Base-by-base conservation (phyloP, 1,139 yeast genomes). In the Candida sanyaensis region DNA sequence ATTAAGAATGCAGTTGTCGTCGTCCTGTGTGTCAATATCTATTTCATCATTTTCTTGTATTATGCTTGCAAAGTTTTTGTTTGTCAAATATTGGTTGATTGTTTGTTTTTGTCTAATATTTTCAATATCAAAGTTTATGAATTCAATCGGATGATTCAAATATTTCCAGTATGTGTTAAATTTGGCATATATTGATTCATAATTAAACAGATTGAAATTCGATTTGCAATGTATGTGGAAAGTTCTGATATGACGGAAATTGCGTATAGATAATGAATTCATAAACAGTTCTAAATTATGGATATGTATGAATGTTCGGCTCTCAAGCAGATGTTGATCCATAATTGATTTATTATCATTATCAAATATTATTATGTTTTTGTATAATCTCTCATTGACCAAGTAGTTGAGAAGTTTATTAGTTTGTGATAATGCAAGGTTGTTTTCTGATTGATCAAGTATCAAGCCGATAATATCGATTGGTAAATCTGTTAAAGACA, bases 31-130 rank as follows among this genome's bases (percentile, higher is more conserved):
- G 8, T 13, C 42, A 13, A 27, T 24, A 9, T 33, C 38, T 11
- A 33, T 30, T 24, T 53, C 56, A 30, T 53, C 56, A 44, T 53
- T 53, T 32, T 53, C 56, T 37, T 51, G 54, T 6, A 52, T 37
- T 6, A 51, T 42, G 31, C 47, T 40, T 21, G 37, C 37, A 27
- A 36, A 44, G 29, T 44, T 45, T 9, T 45, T 45, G n/a, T 47
- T 45, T 10, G 37, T 17, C 21, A 54, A 43, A 34, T 44, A 50
- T 37, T 54, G 57, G 30, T 49, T 47, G 2, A 54, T 38, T 2
- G 54, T 44, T 45, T 54, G 55, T 30, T 24, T 34, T 37, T 45
- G 51, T 12, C 55, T 41, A 10, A 54, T 44, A 37, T 53, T 54
- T 7, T 45, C 52, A 26, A 50, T 42, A 38, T 54, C 57, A 43